These are phyloP conservation scores for Parafenestella ontariensis DNA, from an alignment of 2,329 filamentous ascomycete species.

Conservation along the genomic window DNA sequence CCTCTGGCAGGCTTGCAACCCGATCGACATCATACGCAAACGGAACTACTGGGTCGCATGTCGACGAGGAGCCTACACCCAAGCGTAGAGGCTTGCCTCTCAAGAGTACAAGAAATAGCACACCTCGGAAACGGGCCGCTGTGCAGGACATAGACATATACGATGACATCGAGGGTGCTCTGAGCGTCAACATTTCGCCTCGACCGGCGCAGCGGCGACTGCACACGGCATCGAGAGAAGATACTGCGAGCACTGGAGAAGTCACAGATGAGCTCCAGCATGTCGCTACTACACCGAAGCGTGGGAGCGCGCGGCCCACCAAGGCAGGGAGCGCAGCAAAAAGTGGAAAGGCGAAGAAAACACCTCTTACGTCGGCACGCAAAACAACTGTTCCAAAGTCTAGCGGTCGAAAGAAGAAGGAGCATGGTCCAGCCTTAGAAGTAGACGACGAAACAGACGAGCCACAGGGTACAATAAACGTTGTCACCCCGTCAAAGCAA, in stretches of 20 bases:
- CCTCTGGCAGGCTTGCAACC: constrained; percentile 29
- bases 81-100: constrained; percentile 9
- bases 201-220: constrained; percentile 7
- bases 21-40: constrained; percentile 21
- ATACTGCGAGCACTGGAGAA: constrained; percentile 6
- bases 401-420: constrained; percentile 18
- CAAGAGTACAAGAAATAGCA: constrained; percentile 19
- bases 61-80: constrained; percentile 14
- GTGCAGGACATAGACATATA: constrained; percentile 46
- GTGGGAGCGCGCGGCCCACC: constrained; percentile 18
- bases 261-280: constrained; percentile 21
- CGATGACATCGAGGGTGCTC: constrained; percentile 54
- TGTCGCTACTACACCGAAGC: constrained; percentile 24
- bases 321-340: constrained; percentile 26
- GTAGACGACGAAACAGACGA: constrained; percentile 13
- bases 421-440: constrained; percentile 7
- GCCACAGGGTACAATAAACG: constrained; percentile 4
- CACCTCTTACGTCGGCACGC: constrained; percentile 20
- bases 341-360: constrained; percentile 9
- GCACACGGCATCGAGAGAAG: constrained; percentile 14
- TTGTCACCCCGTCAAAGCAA: constrained; percentile 10
- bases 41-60: constrained; percentile 11
- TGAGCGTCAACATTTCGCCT: constrained; percentile 33
- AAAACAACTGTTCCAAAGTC: constrained; percentile 17
- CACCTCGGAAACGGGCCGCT: constrained; percentile 8